These are phyloP conservation scores for Panicum miliaceum DNA, from an alignment of 176 grass and related monocot genomes.

Conservation along the genomic window DNA sequence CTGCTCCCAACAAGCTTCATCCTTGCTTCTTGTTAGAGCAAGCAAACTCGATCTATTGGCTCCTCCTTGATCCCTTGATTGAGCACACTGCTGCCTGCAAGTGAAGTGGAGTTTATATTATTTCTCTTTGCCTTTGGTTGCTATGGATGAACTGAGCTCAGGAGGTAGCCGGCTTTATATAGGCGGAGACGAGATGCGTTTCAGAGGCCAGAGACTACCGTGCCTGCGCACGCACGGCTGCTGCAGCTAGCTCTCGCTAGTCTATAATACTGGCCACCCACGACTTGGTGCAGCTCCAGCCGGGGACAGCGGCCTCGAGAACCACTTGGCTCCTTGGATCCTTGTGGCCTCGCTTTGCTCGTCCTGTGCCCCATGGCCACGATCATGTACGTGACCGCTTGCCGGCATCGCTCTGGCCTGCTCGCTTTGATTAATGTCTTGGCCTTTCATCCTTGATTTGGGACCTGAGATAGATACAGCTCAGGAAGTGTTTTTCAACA, in stretches of 20 bases:
- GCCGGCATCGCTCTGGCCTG: not conserved
- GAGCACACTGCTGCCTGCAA: not conserved
- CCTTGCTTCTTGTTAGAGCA: not conserved
- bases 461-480: slow-evolving; percentile 4
- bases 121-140: not conserved
- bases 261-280: not conserved
- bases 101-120: not conserved
- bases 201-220: not conserved
- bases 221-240: slow-evolving; percentile 3
- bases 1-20: slow-evolving; percentile 31
- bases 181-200: not conserved
- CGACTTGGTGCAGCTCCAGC: slow-evolving; percentile 23
- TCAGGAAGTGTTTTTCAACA: not conserved
- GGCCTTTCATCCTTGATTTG: not conserved
- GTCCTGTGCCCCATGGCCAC: slow-evolving; percentile 28
- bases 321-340: slow-evolving; percentile 22
- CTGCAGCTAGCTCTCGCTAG: not conserved
- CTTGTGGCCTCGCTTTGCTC: slow-evolving; percentile 40
- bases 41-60: not conserved
- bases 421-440: not conserved
- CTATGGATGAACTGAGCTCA: not conserved
- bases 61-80: not conserved
- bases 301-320: slow-evolving; percentile 27
- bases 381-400: not conserved
- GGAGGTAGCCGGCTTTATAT: slow-evolving; percentile 11